Evolutionary conservation across 2,329 filamentous ascomycete genomes (phyloP).

Genomic region (Colletotrichum sublineola): DNA sequence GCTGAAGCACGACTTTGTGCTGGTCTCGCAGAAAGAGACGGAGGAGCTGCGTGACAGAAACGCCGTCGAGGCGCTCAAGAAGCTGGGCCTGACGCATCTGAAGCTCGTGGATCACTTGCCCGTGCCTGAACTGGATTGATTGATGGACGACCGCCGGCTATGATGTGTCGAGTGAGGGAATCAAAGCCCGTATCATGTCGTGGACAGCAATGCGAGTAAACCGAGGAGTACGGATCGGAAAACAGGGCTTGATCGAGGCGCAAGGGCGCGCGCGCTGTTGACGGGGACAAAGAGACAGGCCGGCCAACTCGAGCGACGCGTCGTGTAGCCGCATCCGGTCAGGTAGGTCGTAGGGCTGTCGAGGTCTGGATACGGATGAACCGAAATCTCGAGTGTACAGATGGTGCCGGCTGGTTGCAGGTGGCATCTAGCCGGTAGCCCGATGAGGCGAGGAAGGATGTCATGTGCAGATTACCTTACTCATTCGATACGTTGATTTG

Average conservation of each 20-base stretch:
- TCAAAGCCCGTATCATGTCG: not conserved
- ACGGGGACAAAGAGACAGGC: slow-evolving; percentile 1
- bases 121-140: slow-evolving; percentile 72
- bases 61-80: slow-evolving; percentile 75
- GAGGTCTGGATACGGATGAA: slow-evolving; percentile 5
- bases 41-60: slow-evolving; percentile 72
- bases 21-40: slow-evolving; percentile 80
- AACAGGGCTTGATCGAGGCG: not conserved
- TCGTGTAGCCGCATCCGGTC: slow-evolving; percentile 19
- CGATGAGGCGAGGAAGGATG: not conserved
- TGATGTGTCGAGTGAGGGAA: not conserved
- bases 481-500: not conserved
- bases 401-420: slow-evolving; percentile 13
- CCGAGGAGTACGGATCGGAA: not conserved
- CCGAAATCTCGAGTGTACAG: not conserved
- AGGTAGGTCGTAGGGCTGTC: slow-evolving; percentile 23
- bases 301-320: slow-evolving; percentile 8
- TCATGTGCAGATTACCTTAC: not conserved
- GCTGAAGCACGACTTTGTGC: slow-evolving; percentile 81
- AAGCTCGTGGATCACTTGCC: slow-evolving; percentile 83
- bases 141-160: not conserved
- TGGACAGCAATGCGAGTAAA: not conserved
- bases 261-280: not conserved
- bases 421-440: not conserved
- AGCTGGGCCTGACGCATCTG: slow-evolving; percentile 73